A percentile compares a stretch with the other conserved stretches of the same genome.
Evolutionary conservation across 1,284 basidiomycete species (phyloP).

Genomic region (Farysia itapuensis): DNA sequence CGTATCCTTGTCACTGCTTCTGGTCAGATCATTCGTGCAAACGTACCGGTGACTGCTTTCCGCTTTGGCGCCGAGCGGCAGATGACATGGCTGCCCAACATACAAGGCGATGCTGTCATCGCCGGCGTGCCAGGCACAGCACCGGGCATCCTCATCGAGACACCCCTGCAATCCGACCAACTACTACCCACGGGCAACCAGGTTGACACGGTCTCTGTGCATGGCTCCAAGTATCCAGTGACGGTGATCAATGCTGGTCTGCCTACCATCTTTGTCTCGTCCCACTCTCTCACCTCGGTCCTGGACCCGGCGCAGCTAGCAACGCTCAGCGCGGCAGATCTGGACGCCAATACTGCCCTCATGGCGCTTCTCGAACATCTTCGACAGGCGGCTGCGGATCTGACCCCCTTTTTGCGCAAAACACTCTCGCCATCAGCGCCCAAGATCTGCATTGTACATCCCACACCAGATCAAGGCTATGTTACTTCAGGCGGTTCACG

Average conservation of each 20-base stretch:
- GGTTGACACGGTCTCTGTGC: constrained; percentile 19
- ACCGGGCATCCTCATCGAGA: constrained; percentile 46
- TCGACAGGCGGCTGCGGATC: constrained; percentile 21
- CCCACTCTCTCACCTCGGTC: constrained; percentile 12
- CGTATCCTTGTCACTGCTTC: constrained; percentile 40
- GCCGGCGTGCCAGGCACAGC: constrained; percentile 54
- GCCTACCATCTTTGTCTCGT: constrained; percentile 50
- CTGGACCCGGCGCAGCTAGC: constrained; percentile 10
- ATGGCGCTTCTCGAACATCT: constrained; percentile 39
- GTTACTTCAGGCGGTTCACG: constrained; percentile 31
- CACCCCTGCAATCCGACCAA: constrained; percentile 23
- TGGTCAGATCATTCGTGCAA: constrained; percentile 46
- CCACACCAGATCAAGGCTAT: constrained; percentile 21
- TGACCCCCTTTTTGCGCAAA: constrained; percentile 16
- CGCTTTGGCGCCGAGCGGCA: too few species aligned
- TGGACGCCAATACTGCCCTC: constrained; percentile 38
- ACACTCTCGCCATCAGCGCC: constrained; percentile 46
- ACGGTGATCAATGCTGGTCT: constrained; percentile 53
- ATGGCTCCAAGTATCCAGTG: constrained; percentile 12
- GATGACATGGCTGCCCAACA: constrained; percentile 20
- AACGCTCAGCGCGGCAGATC: constrained; percentile 8
- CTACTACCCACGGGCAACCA: constrained; percentile 43
- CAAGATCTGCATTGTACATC: constrained; percentile 56
- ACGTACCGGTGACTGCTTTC: constrained; percentile 30
- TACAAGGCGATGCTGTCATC: constrained; percentile 37